Evolutionary conservation across 202 grass and related monocot species (phyloP).

Genomic region (Brachypodium distachyon): DNA sequence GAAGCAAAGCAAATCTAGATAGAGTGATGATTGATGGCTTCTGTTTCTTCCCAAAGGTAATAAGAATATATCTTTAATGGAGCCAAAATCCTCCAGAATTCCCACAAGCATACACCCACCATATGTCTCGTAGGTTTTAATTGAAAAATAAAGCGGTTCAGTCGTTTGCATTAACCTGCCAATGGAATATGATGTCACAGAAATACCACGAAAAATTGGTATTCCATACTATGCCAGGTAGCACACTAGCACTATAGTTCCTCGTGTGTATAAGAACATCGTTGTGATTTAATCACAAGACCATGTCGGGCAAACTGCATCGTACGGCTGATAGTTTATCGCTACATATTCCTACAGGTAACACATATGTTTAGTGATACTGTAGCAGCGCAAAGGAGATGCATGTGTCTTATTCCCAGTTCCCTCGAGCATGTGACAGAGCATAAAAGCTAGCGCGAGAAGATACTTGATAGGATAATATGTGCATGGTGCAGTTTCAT

Average conservation of each 20-base stretch:
- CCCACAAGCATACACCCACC: background rate
- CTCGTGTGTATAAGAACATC: background rate
- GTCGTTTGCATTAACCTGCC: background rate
- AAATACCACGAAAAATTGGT: background rate
- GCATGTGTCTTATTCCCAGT: background rate
- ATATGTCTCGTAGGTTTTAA: background rate
- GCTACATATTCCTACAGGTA: background rate
- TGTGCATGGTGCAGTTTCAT: constrained; percentile 1
- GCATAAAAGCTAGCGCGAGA: constrained; percentile 8
- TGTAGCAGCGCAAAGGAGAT: background rate
- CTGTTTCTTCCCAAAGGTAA: background rate
- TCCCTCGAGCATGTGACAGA: background rate
- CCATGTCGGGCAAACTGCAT: background rate
- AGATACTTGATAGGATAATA: constrained; percentile 11
- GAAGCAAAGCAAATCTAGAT: constrained; percentile 8
- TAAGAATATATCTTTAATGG: background rate
- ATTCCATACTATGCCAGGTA: no score
- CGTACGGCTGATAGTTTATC: background rate
- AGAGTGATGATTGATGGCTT: background rate
- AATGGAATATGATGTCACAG: constrained; percentile 7
- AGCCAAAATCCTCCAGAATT: background rate
- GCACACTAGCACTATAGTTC: background rate
- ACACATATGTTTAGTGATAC: background rate
- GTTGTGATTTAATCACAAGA: constrained; percentile 3
- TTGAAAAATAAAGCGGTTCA: background rate